Base-by-base conservation (phyloP, 1,284 basidiomycete genomes). In the Rhizopogon parksii region DNA sequence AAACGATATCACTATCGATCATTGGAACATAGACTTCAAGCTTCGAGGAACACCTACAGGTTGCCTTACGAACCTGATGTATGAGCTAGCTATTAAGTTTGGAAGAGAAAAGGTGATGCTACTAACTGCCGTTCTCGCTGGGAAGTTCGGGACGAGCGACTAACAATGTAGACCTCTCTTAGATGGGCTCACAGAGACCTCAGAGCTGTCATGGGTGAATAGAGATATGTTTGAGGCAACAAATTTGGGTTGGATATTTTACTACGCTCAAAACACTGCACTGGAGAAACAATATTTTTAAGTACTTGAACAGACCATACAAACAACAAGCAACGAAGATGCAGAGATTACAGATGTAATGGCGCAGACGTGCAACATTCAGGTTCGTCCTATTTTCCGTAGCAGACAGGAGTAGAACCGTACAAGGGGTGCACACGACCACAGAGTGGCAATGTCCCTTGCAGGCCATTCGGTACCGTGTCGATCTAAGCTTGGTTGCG, bases 401-500 rank as follows among this genome's bases (percentile, higher is more conserved):
- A 12, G 11, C 24, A 42, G 6, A 27, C 17, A 32, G 27, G 27
- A 32, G 17, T 19, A 32, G 7, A 43, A 14, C 17, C 30, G 30
- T 30, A 43, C 17, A 43, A 32, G 17, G 17, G 12, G 30, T 2
- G 27, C 30, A 27, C 15, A 15, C 11, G 40, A 15, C 40, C 25
- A 12, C 15, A 19, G 7, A n/a, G 8, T 9, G 17, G 15, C 9
- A 7, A 32, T 17, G 42, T 12, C 15, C 27, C 15, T 19, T 19
- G 42, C 12, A 43, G 40, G 17, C 3, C 11, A 17, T 43, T 30
- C 14, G 24, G 19, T 12, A 6, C 24, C 14, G 39, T 12, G 12
- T 34, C 9, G 50, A 40, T 45, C 71, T 63, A 92, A 63, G 89
- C 85, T 62, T 91, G 89, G 69, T 93, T 93, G 60, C 91, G 86